These are phyloP conservation scores for Stagonosporopsis tanaceti DNA, from an alignment of 2,329 filamentous ascomycete genomes.

Conservation along the genomic window DNA sequence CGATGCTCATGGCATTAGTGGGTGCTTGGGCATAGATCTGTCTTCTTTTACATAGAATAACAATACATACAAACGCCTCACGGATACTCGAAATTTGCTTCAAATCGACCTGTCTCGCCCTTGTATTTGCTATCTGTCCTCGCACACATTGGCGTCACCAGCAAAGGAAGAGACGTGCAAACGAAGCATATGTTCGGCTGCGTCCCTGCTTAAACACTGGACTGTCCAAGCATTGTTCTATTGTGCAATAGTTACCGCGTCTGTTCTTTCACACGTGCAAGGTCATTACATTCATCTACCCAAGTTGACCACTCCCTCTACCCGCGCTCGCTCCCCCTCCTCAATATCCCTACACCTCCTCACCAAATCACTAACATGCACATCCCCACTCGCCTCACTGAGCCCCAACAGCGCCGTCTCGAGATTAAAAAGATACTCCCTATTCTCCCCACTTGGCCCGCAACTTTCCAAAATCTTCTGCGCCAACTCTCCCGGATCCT, in stretches of 20 bases:
- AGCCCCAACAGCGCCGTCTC: constrained; percentile 77
- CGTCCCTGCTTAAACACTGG: too few species aligned
- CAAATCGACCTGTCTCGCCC: not conserved
- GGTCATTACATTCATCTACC: not conserved
- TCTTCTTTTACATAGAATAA: constrained; percentile 2
- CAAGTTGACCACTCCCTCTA: not conserved
- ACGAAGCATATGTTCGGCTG: too few species aligned
- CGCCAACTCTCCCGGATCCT: constrained; percentile 79
- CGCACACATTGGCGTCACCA: not conserved
- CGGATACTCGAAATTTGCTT: not conserved
- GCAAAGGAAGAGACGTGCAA: too few species aligned
- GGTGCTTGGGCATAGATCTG: constrained; percentile 67
- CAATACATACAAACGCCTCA: not conserved
- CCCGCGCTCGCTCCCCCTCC: constrained; percentile 17
- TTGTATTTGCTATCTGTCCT: not conserved
- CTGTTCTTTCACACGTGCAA: not conserved
- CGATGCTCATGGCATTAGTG: constrained; percentile 70
- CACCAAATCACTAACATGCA: constrained; percentile 84
- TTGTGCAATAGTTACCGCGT: too few species aligned
- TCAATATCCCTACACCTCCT: constrained; percentile 73
- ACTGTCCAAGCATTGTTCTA: too few species aligned
- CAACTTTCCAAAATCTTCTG: constrained; percentile 78
- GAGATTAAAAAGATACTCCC: constrained; percentile 84
- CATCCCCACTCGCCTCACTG: constrained; percentile 79
- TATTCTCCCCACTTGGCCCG: constrained; percentile 88